Base-by-base conservation (phyloP, 805 yeast species). In the Middelhovenomyces tepae region DNA sequence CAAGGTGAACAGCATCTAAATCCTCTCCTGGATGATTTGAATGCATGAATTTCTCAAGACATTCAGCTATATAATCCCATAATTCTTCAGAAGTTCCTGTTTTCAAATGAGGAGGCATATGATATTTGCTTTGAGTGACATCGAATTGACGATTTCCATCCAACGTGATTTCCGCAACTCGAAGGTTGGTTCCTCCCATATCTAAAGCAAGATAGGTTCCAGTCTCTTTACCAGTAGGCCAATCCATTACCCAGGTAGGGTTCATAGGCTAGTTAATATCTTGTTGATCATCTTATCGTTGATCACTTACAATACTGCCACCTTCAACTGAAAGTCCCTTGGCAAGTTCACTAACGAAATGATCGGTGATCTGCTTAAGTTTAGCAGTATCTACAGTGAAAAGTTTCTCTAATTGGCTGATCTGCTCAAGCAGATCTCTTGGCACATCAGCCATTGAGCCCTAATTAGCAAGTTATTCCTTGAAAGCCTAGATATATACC, bases 111-210 rank as follows among this genome's bases (percentile, higher is more conserved):
- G 63, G 68, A 28, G 95, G 95, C 59, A 89, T 68, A 28, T 81
- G 67, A 58, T 75, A 89, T 62, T 89, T 89, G 47, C 85, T 75
- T 62, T 87, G 95, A 16, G 78, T 71, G 39, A 86, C 79, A 56
- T 82, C 91, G 53, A 89, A 89, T 51, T 81, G 74, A 39, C 82
- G 71, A 57, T 79, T 70, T 43, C 98, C 98, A 35, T 75, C 74
- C 49, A 89, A 69, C 43, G 75, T 76, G 51, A 89, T 89, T 54
- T 80, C 71, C 38, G 89, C 95, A 31, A 86, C 94, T 58, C 98
- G 76, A 59, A 89, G 70, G 65, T 89, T 89, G 42, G 98, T 89
- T 42, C 98, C 98, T 57, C 98, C 98, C 64, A 89, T 71, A 59
- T 89, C 98, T 40, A 91, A 80, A 34, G 97, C 96, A 55, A 89